Evolutionary conservation across 345 rosid genomes (phyloP).

Genomic region (Moricandia moricandioides): DNA sequence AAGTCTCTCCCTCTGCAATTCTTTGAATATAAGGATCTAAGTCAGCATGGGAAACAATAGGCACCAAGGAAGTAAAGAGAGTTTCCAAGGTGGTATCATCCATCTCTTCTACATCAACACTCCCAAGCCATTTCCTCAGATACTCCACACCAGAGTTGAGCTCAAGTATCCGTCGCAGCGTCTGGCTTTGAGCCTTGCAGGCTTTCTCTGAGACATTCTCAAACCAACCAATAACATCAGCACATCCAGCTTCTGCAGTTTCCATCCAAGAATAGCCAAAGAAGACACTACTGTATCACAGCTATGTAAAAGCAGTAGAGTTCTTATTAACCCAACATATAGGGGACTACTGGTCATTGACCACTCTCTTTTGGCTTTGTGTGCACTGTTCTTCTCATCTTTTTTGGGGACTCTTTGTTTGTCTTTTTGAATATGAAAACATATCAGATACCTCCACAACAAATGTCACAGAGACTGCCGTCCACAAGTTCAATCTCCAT

Average conservation of each 20-base stretch:
- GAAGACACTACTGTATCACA: background rate
- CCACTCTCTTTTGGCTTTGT: constrained; percentile 17
- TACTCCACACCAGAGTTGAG: constrained; percentile 64
- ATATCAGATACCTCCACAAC: constrained; percentile 25
- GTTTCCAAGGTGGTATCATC: constrained; percentile 63
- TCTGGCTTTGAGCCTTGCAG: constrained; percentile 56
- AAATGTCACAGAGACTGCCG: constrained; percentile 20
- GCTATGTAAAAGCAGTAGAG: constrained; percentile 12
- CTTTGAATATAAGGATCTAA: constrained; percentile 77
- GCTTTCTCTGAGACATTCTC: constrained; percentile 54
- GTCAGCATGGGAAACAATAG: constrained; percentile 81
- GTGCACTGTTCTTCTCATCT: constrained; percentile 30
- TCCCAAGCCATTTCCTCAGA: constrained; percentile 62
- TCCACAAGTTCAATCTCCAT: constrained; percentile 23
- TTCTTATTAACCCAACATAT: constrained; percentile 15
- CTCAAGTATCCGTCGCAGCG: constrained; percentile 66
- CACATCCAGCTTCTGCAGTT: constrained; percentile 19
- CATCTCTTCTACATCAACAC: constrained; percentile 43
- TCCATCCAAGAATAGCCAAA: constrained; percentile 32
- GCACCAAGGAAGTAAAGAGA: constrained; percentile 64
- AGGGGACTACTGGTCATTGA: constrained; percentile 22
- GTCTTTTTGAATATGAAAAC: constrained; percentile 8
- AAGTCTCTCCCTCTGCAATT: constrained; percentile 78
- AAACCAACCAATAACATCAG: constrained; percentile 66
- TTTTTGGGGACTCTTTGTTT: constrained; percentile 17